A percentile compares a stretch with the other conserved stretches of the same genome.
These are phyloP conservation scores for Penicillium cinerascens DNA, from an alignment of 495 filamentous ascomycete species.

Conservation along the genomic window DNA sequence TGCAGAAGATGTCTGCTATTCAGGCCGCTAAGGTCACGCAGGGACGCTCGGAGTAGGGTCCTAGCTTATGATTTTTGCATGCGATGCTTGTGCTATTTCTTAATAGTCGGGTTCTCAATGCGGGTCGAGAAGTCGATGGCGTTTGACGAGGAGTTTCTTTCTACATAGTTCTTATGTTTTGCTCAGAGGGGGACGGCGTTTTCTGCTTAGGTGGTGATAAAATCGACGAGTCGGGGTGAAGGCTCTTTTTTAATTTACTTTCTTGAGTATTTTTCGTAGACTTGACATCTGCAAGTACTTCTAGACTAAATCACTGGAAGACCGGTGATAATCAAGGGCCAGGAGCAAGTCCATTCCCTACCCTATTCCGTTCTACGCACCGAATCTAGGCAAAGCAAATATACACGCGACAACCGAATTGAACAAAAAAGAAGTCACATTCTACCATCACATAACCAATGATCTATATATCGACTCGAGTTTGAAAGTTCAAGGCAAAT, in stretches of 20 bases:
- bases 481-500: not conserved
- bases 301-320: not conserved
- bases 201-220: not conserved
- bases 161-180: not conserved
- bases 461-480: not conserved
- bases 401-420: too few species aligned
- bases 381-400: too few species aligned
- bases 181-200: not conserved
- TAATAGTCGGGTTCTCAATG: not conserved
- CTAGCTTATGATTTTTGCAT: not conserved
- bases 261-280: not conserved
- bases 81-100: not conserved
- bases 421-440: too few species aligned
- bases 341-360: not conserved
- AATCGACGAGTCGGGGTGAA: not conserved
- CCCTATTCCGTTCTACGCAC: too few species aligned
- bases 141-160: not conserved
- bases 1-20: conserved; percentile 92
- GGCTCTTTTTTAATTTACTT: not conserved
- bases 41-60: conserved; percentile 37
- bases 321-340: not conserved
- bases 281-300: not conserved
- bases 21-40: conserved; percentile 79
- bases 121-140: not conserved
- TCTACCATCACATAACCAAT: not conserved